Evolutionary conservation across 495 filamentous ascomycete species (phyloP), one percentile per base, ranked within the genome.

Genomic region (Aspergillus leporis): DNA sequence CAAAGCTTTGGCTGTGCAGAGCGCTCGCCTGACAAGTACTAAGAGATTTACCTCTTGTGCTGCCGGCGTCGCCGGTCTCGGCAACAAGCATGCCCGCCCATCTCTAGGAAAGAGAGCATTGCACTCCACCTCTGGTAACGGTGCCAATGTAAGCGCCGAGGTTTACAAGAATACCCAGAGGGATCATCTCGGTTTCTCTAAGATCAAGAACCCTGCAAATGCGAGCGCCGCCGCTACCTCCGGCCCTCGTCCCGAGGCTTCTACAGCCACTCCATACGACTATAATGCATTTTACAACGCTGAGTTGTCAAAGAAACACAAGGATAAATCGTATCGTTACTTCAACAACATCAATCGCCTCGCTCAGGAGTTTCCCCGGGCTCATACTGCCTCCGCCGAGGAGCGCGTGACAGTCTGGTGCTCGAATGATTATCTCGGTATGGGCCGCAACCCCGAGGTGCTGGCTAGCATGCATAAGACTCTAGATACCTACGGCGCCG

Each of bases 341-440:
- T 98, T 98, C 85, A 98, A 98, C 81, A 98, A 98, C 80, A 98
- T 98, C 86, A 98, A 98, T 70, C 91, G 94, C 22, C 81, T 98
- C 58, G 94, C 95, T 56, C 88, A 95, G 77, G 91, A 98, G 61
- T 98, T 98, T 67, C 94, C 94, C 22, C 90, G 89, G 41, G 94
- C 94, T 18, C 94, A 98, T 72, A 94, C 94, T 77, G 82, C 92
- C 14, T 87, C 79, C 47, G 83, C 83, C 64, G 89, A 96, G 61
- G 90, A 97, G 61, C 84, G 85, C n/a, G 94, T 98, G 53, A 96
- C 93, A 4, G 93, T 98, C 36, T 98, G 95, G 94, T 98, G 94
- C 81, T 96, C 93, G 63, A 98, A 98, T 67, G 94, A 98, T 74
- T 98, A 98, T 70, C 82, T 98, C 10, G 94, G 94, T 58, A 98